Percentiles rank a stretch among this genome's conserved stretches.
Evolutionary conservation across 225 moss, liverwort and hornwort species (phyloP).

Genomic region (Bryoerythrophyllum caledonicum): DNA sequence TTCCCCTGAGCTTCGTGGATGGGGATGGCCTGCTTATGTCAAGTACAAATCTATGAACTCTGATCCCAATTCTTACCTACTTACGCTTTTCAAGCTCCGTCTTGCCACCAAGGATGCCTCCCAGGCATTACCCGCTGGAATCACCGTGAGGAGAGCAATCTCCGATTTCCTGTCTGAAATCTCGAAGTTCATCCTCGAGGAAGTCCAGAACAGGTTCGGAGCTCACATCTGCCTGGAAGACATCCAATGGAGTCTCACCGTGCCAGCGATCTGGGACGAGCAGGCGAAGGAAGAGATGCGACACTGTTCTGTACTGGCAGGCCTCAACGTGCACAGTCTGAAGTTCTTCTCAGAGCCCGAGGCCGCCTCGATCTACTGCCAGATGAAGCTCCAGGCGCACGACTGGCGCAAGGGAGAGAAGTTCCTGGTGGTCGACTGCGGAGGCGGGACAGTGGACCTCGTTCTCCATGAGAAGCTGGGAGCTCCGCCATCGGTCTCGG

Average conservation of each 20-base stretch:
- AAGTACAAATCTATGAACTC: too few relatives aligned
- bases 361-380: slow-evolving; percentile 19
- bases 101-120: not conserved
- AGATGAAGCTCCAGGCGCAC: not conserved
- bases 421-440: slow-evolving; percentile 17
- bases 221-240: slow-evolving; percentile 20
- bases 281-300: slow-evolving; percentile 25
- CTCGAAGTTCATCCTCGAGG: not conserved
- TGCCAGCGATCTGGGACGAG: slow-evolving; percentile 48
- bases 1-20: not conserved
- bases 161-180: slow-evolving; percentile 18
- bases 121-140: not conserved
- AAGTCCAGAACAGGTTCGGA: not conserved
- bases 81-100: slow-evolving; percentile 31
- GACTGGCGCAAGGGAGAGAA: slow-evolving; percentile 10
- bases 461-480: slow-evolving; percentile 15
- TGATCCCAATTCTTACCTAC: not conserved
- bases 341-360: slow-evolving; percentile 15
- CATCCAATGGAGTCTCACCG: slow-evolving; percentile 45
- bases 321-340: slow-evolving; percentile 20
- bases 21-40: slow-evolving; percentile 9
- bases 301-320: slow-evolving; percentile 1
- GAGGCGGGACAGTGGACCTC: slow-evolving; percentile 20
- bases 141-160: slow-evolving; percentile 23
- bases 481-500: not conserved